Evolutionary conservation across 2,329 filamentous ascomycete genomes (phyloP).

Genomic region (Fusarium tupiense): DNA sequence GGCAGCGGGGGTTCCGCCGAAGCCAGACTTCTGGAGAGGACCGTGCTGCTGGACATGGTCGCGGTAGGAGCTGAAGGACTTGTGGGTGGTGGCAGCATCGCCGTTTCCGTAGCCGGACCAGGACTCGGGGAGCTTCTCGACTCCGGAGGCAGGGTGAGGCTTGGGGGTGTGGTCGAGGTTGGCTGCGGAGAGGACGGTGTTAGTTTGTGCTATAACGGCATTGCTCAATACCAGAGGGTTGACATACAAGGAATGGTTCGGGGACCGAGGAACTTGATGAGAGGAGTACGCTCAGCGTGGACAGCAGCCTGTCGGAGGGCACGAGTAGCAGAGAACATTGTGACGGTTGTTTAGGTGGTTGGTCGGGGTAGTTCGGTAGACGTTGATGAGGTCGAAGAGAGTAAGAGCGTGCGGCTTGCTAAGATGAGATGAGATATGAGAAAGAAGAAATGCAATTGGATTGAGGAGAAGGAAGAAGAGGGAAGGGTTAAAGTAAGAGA

Average conservation of each 20-base stretch:
- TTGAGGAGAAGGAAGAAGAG: conserved; percentile 7
- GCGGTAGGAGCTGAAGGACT: conserved; percentile 79
- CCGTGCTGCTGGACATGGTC: conserved; percentile 82
- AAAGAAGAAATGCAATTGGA: conserved; percentile 7
- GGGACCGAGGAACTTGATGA: conserved; percentile 71
- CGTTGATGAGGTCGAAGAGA: conserved; percentile 1
- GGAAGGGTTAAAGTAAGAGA: neutral
- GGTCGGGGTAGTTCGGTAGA: conserved; percentile 22
- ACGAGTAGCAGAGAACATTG: conserved; percentile 66
- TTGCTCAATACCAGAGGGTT: neutral
- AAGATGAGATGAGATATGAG: neutral
- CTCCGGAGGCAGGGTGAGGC: conserved; percentile 77
- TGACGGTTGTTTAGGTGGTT: conserved; percentile 21
- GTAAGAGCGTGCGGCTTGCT: neutral
- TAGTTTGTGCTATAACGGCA: conserved; percentile 16
- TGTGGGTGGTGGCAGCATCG: conserved; percentile 55
- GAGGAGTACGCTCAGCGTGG: conserved; percentile 67
- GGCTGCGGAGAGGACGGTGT: conserved; percentile 57
- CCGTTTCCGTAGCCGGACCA: conserved; percentile 53
- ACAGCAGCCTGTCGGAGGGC: conserved; percentile 67
- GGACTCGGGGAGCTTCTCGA: conserved; percentile 67
- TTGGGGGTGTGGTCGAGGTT: conserved; percentile 77
- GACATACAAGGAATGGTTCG: conserved; percentile 66
- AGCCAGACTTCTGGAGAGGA: conserved; percentile 70
- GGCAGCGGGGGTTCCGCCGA: conserved; percentile 72